Conservation (phyloP, 192 early-diverging fungal species). For the Jimgerdemannia flammicorona region DNA sequence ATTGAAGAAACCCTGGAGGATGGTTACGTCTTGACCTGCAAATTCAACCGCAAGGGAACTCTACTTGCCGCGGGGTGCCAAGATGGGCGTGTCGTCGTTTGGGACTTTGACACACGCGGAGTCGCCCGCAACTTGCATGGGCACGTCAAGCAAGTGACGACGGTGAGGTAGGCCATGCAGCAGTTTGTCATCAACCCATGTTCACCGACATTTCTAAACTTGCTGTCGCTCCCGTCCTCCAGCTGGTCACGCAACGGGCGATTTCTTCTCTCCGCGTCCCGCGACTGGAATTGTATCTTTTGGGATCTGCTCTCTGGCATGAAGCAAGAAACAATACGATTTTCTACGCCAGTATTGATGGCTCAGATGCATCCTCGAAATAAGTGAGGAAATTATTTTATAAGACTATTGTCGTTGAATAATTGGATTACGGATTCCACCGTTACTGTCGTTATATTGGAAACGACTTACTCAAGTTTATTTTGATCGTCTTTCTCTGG, state of each 20-base stretch:
- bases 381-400: slow-evolving; percentile 37
- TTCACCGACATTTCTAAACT: slow-evolving; percentile 2
- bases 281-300: slow-evolving; percentile 78
- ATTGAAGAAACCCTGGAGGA: slow-evolving; percentile 74
- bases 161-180: slow-evolving; percentile 59
- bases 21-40: slow-evolving; percentile 61
- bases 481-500: slow-evolving; percentile 35
- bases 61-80: slow-evolving; percentile 74
- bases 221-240: not conserved
- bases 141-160: slow-evolving; percentile 71
- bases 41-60: slow-evolving; percentile 80
- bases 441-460: too few species aligned
- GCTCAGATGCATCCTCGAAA: slow-evolving; percentile 81
- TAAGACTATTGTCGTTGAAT: too few species aligned
- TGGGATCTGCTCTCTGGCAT: slow-evolving; percentile 76
- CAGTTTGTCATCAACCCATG: too few species aligned
- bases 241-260: slow-evolving; percentile 84
- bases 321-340: slow-evolving; percentile 54
- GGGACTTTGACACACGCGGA: slow-evolving; percentile 88
- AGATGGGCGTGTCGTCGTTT: slow-evolving; percentile 78
- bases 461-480: slow-evolving; percentile 8
- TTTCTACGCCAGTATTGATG: slow-evolving; percentile 63
- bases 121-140: slow-evolving; percentile 66
- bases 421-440: too few species aligned
- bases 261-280: slow-evolving; percentile 74